Percentiles rank a stretch among this genome's conserved stretches.
These are phyloP conservation scores for Fusarium palustre DNA, from an alignment of 2,329 filamentous ascomycete genomes.

Conservation along the genomic window DNA sequence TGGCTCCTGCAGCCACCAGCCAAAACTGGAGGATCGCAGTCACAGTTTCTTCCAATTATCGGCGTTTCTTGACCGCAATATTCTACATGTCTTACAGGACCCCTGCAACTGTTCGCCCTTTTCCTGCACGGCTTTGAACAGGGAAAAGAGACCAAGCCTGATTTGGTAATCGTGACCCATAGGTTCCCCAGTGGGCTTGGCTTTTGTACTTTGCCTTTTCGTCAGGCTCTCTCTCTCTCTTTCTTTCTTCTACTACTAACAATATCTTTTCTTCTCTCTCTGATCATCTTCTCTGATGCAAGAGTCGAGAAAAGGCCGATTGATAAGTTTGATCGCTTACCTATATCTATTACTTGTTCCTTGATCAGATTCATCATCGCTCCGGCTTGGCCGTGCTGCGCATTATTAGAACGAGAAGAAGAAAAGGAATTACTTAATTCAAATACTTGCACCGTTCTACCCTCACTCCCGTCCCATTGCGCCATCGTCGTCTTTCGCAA, in stretches of 20 bases:
- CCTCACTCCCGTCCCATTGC: conserved; percentile 1
- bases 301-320: conserved; percentile 10
- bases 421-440: conserved; percentile 14
- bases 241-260: background rate
- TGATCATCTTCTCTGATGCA: conserved; percentile 8
- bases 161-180: conserved; percentile 28
- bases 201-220: conserved; percentile 14
- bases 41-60: conserved; percentile 19
- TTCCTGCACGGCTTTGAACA: conserved; percentile 14
- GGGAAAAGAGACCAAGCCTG: conserved; percentile 16
- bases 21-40: background rate
- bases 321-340: conserved; percentile 1
- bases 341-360: background rate
- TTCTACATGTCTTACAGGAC: conserved; percentile 8
- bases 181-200: conserved; percentile 8
- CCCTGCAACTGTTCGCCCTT: conserved; percentile 19
- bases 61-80: conserved; percentile 20
- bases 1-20: conserved; percentile 5
- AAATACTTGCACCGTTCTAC: conserved; percentile 6
- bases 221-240: conserved; percentile 1
- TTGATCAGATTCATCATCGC: background rate
- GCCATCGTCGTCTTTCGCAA: conserved; percentile 29
- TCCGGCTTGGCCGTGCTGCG: background rate
- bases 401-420: conserved; percentile 5
- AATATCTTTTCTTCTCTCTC: conserved; percentile 3